Evolutionary conservation across 768 basidiomycete genomes (phyloP).

Genomic region (Austroboletus eburneus): DNA sequence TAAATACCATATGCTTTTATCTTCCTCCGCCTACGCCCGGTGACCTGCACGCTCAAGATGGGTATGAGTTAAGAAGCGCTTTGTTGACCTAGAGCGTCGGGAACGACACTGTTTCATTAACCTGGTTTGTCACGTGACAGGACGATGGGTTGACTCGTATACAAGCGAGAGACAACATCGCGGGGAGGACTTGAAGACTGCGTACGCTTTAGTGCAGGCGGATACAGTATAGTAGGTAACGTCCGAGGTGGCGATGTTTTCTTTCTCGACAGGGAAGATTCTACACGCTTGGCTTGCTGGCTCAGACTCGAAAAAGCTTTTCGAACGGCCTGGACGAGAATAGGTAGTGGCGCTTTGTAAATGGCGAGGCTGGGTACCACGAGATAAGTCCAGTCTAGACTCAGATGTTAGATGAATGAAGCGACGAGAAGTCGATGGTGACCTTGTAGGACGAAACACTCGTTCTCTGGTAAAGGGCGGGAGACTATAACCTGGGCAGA

Average conservation of each 20-base stretch:
- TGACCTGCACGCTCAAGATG: too few species aligned
- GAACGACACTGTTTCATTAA: too few species aligned
- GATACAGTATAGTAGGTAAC: background rate
- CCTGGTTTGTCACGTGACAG: background rate
- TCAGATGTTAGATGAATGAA: background rate
- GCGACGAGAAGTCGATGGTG: background rate
- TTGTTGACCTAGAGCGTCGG: too few species aligned
- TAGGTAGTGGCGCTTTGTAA: slow-evolving; percentile 23
- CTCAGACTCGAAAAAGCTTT: slow-evolving; percentile 15
- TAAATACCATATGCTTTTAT: too few species aligned
- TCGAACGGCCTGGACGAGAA: slow-evolving; percentile 21
- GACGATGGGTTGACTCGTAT: slow-evolving; percentile 1
- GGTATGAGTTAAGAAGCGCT: too few species aligned
- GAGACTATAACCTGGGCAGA: slow-evolving; percentile 1
- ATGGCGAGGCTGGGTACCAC: slow-evolving; percentile 21
- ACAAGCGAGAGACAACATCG: background rate
- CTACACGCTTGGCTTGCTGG: slow-evolving; percentile 5
- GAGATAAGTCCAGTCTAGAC: slow-evolving; percentile 28
- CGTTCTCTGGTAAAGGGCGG: background rate
- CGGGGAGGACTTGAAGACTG: background rate
- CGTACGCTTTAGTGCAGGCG: background rate
- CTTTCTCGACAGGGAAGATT: slow-evolving; percentile 12
- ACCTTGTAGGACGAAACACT: slow-evolving; percentile 19
- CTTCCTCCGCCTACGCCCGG: too few species aligned
- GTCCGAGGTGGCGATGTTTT: background rate